Evolutionary conservation across 2,329 filamentous ascomycete genomes (phyloP).

Genomic region (Nemania sp.): DNA sequence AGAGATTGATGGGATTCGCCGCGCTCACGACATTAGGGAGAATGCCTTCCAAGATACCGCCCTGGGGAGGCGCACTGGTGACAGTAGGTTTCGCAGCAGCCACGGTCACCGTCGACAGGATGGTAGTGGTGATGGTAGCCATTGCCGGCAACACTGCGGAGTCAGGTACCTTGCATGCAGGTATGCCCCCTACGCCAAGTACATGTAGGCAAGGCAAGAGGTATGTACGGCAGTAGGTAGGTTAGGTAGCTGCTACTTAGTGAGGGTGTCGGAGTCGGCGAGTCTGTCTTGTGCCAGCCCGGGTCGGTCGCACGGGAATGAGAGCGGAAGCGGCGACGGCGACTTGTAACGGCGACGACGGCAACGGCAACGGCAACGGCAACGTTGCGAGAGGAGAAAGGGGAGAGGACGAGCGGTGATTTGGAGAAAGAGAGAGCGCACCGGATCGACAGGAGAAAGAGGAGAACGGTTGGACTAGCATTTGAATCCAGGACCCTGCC

Average conservation of each 20-base stretch:
- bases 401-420: background rate
- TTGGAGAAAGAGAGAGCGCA: background rate
- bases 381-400: background rate
- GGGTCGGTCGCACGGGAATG: no score
- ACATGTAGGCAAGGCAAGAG: no score
- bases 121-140: conserved; percentile 32
- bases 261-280: no score
- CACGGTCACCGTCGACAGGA: conserved; percentile 31
- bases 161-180: no score
- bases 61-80: conserved; percentile 47
- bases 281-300: no score
- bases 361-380: background rate
- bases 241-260: no score
- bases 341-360: no score
- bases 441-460: conserved; percentile 24
- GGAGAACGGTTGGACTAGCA: background rate
- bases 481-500: background rate
- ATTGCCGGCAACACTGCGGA: no score
- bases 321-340: no score
- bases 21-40: conserved; percentile 71
- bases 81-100: conserved; percentile 33
- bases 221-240: no score
- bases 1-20: conserved; percentile 73
- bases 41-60: conserved; percentile 71
- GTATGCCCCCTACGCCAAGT: no score